Evolutionary conservation across 1,284 basidiomycete genomes (phyloP).

Genomic region (Trichosporon sp.): DNA sequence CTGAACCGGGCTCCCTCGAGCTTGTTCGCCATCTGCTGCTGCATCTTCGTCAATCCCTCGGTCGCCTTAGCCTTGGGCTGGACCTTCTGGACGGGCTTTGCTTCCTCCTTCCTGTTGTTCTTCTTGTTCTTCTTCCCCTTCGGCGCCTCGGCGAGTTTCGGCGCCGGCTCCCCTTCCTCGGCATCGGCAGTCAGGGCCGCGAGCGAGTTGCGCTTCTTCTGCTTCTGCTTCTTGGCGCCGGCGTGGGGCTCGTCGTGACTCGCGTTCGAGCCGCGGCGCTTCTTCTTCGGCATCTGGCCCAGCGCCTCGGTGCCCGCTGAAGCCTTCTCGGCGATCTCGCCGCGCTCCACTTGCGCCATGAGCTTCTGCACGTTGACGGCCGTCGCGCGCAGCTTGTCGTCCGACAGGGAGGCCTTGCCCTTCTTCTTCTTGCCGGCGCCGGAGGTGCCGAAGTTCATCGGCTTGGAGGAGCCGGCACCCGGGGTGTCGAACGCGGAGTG

Average conservation of each 20-base stretch:
- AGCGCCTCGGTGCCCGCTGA: constrained; percentile 23
- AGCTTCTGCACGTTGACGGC: constrained; percentile 77
- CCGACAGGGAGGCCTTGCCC: constrained; percentile 61
- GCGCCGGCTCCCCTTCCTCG: constrained; percentile 17
- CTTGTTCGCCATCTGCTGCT: constrained; percentile 72
- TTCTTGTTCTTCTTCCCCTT: constrained; percentile 32
- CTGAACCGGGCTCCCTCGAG: constrained; percentile 83
- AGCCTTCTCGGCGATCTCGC: constrained; percentile 42
- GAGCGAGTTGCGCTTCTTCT: constrained; percentile 20
- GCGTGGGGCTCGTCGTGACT: constrained; percentile 6
- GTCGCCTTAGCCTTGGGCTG: constrained; percentile 30
- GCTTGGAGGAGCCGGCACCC: constrained; percentile 29
- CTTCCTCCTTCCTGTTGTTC: constrained; percentile 24
- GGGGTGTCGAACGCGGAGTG: constrained; percentile 46
- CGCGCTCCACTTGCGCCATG: constrained; percentile 64
- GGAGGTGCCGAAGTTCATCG: constrained; percentile 21
- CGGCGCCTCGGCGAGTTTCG: constrained; percentile 19
- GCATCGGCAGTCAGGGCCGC: constrained; percentile 2
- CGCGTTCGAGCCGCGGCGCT: constrained; percentile 5
- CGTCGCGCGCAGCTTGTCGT: constrained; percentile 54
- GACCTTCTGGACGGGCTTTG: constrained; percentile 32
- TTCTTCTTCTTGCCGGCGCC: constrained; percentile 61
- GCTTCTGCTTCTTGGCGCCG: constrained; percentile 17
- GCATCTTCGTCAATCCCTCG: constrained; percentile 67
- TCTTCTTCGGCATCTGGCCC: constrained; percentile 1